phyloP scores from a whole-genome alignment of 2,329 filamentous ascomycete species.

The Aureobasidium sp. region DNA sequence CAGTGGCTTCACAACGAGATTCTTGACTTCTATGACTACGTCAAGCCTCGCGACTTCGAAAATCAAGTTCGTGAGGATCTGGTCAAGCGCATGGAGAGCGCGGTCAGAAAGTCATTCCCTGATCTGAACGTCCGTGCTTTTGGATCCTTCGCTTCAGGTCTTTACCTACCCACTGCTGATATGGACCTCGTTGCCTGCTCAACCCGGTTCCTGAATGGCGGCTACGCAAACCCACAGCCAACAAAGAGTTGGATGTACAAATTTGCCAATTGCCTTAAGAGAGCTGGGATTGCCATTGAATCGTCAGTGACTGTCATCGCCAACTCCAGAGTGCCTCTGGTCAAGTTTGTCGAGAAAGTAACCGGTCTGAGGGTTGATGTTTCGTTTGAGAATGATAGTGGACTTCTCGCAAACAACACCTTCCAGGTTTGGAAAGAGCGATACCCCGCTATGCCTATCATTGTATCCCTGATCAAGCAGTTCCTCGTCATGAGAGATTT shows the following conservation, averaged over 20 bases:
- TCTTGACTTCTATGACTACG: conserved; percentile 78
- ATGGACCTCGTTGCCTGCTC: conserved; percentile 87
- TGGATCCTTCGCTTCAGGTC: conserved; percentile 82
- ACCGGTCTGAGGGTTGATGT: conserved; percentile 84
- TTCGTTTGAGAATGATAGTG: conserved; percentile 87
- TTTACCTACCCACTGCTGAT: conserved; percentile 71
- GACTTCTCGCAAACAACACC: conserved; percentile 70
- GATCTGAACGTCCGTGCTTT: conserved; percentile 66
- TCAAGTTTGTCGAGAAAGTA: conserved; percentile 76
- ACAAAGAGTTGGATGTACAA: conserved; percentile 43
- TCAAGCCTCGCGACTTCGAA: conserved; percentile 71
- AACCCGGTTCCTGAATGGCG: conserved; percentile 49
- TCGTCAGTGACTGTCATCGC: conserved; percentile 61
- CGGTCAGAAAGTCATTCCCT: conserved; percentile 42
- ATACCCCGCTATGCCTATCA: conserved; percentile 76
- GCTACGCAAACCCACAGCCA: conserved; percentile 31
- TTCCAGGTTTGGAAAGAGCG: conserved; percentile 72
- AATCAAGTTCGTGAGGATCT: conserved; percentile 66
- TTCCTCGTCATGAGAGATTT: conserved; percentile 81
- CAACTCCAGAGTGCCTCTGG: conserved; percentile 76
- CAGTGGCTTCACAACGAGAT: conserved; percentile 72
- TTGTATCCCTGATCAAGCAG: conserved; percentile 88
- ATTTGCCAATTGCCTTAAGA: conserved; percentile 55
- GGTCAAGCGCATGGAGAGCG: conserved; percentile 58
- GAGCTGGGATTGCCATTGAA: conserved; percentile 50